Base-by-base conservation (phyloP, 345 rosid species). In the Carallia pectinifolia region DNA sequence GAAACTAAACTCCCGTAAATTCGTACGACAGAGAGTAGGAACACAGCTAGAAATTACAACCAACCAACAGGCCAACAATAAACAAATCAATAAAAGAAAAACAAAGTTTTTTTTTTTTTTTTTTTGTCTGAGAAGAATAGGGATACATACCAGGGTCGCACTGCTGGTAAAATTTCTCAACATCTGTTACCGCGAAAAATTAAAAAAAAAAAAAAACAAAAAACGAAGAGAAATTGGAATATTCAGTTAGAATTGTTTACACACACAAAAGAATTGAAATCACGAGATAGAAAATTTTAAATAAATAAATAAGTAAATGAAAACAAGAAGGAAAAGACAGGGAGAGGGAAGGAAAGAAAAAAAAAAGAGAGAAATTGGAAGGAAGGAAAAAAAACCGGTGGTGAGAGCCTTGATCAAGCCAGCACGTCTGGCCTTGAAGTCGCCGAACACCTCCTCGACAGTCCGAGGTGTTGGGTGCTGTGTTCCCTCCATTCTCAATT, bases 391-490 rank as follows among this genome's bases (percentile, higher is more conserved):
- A 67, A 62, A 66, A 93, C 97, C 96, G 44, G 79, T 61, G 36
- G 97, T 85, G 74, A 93, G 92, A 79, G 98, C 97, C 73, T 88
- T 93, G 80, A 93, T 89, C 68, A 93, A 88, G 73, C 97, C 97
- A 79, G 95, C 78, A 53, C 97, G 96, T 67, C 97, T 81, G 67
- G 96, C 98, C 76, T 84, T 93, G 79, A 89, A 93, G 82, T 93
- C 98, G 79, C 80, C 79, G 82, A 89, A 93, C 68, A 93, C 97
- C 76, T 93, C 98, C 62, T 91, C 98, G 2, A 94, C 98, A 62
- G 98, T 91, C 65, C 95, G 82, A 34, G 96, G 96, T 69, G 87
- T 76, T 18, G 93, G 88, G 68, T 85, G 90, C 74, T 84, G 85
- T 76, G 77, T 82, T 74, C 85, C 92, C 66, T 93, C 97, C 98